Conservation (phyloP, 176 grass and related monocot species). For the Avena eriantha region DNA sequence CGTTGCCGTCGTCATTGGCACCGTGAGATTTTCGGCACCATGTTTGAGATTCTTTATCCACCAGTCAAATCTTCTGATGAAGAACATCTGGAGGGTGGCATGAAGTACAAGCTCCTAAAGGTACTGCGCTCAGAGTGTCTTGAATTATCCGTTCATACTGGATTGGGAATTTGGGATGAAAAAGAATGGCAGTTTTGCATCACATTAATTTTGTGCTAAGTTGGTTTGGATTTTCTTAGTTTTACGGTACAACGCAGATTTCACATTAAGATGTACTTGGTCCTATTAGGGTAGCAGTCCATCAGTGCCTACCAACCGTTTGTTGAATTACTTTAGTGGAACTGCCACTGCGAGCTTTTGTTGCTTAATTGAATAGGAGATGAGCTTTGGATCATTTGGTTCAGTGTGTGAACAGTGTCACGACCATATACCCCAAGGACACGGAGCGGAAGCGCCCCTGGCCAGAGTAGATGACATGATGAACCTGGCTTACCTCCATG, state of each 20-base stretch:
- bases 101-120: slow-evolving; percentile 52
- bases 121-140: slow-evolving; percentile 18
- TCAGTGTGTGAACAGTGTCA: slow-evolving; percentile 66
- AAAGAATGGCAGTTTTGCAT: too few relatives aligned
- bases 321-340: background rate
- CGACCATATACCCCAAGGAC: slow-evolving; percentile 83
- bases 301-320: background rate
- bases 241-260: background rate
- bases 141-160: too few relatives aligned
- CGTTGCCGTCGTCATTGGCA: slow-evolving; percentile 46
- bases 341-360: too few relatives aligned
- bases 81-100: slow-evolving; percentile 24
- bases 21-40: background rate
- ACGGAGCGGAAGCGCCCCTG: slow-evolving; percentile 66
- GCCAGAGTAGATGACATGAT: slow-evolving; percentile 94
- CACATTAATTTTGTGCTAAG: too few relatives aligned
- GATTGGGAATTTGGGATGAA: too few relatives aligned
- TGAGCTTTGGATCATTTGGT: slow-evolving; percentile 15
- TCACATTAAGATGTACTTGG: background rate
- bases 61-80: slow-evolving; percentile 13
- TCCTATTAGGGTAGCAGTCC: background rate
- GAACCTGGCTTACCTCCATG: slow-evolving; percentile 87
- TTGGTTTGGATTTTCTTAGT: too few relatives aligned
- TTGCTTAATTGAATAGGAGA: background rate
- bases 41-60: background rate